These are phyloP conservation scores for Botrytis paeoniae DNA, from an alignment of 2,329 filamentous ascomycete genomes.

Conservation along the genomic window DNA sequence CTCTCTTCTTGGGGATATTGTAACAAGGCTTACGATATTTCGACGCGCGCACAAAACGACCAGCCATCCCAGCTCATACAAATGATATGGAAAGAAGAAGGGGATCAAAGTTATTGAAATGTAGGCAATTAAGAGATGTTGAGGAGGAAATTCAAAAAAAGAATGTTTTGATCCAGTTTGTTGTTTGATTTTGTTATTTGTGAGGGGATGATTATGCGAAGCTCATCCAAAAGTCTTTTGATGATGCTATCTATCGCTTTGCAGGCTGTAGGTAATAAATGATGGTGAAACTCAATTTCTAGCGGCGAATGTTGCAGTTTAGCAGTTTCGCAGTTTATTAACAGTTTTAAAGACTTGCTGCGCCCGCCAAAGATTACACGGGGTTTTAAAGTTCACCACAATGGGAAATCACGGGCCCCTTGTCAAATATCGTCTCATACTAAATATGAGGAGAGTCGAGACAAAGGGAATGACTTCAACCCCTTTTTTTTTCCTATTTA, in stretches of 20 bases:
- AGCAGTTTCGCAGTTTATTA: background rate
- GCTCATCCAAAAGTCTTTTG: background rate
- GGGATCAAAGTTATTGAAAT: background rate
- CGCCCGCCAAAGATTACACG: background rate
- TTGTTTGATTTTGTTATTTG: background rate
- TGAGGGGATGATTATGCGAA: background rate
- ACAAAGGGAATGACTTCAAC: background rate
- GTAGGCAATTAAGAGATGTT: slow-evolving; percentile 6
- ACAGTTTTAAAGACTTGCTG: background rate
- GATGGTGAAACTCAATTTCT: slow-evolving; percentile 14
- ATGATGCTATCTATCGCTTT: slow-evolving; percentile 6
- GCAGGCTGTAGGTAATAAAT: slow-evolving; percentile 1
- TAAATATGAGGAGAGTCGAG: slow-evolving; percentile 3
- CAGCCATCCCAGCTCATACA: slow-evolving; percentile 52
- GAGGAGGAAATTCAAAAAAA: slow-evolving; percentile 21
- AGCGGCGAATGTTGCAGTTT: background rate
- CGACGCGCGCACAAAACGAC: slow-evolving; percentile 69
- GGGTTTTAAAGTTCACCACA: slow-evolving; percentile 3
- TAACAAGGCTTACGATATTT: slow-evolving; percentile 61
- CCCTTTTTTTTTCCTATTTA: background rate
- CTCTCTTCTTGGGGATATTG: slow-evolving; percentile 17
- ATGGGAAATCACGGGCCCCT: background rate
- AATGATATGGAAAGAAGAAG: background rate
- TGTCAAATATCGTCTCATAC: background rate
- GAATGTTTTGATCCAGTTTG: background rate